These are phyloP conservation scores for Lasiodiplodia hormozganensis DNA, from an alignment of 2,329 filamentous ascomycete species.

Conservation along the genomic window DNA sequence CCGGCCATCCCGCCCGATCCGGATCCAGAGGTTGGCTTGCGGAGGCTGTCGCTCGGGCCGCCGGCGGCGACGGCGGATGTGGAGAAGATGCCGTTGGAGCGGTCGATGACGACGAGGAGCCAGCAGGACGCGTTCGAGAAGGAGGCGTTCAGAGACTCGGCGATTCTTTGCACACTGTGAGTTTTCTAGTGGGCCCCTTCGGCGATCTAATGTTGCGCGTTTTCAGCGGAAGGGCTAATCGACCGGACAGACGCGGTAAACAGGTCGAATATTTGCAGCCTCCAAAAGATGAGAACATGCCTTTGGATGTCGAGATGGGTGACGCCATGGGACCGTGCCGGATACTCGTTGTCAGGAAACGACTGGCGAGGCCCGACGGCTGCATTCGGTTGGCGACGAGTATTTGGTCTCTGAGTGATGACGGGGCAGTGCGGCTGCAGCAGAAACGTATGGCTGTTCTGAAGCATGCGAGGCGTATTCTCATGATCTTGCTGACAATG, in stretches of 20 bases:
- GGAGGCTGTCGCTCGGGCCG: slow-evolving; percentile 6
- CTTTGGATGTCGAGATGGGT: slow-evolving; percentile 50
- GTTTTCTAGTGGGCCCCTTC: slow-evolving; percentile 25
- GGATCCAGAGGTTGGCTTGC: slow-evolving; percentile 13
- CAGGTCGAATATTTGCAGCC: slow-evolving; percentile 51
- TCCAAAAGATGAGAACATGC: slow-evolving; percentile 42
- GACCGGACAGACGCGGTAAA: slow-evolving; percentile 41
- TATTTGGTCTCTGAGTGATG: slow-evolving; percentile 54
- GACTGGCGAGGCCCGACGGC: slow-evolving; percentile 45
- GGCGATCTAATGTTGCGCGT: neutral
- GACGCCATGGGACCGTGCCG: slow-evolving; percentile 48
- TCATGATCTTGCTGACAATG: neutral
- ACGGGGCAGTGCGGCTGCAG: slow-evolving; percentile 51
- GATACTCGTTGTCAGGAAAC: slow-evolving; percentile 53
- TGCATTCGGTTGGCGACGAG: slow-evolving; percentile 50
- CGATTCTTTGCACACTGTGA: slow-evolving; percentile 54
- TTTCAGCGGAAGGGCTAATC: neutral
- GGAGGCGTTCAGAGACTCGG: slow-evolving; percentile 52
- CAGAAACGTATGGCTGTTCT: slow-evolving; percentile 41
- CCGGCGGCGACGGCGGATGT: neutral
- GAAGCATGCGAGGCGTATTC: neutral
- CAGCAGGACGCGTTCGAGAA: slow-evolving; percentile 49
- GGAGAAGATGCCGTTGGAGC: slow-evolving; percentile 19
- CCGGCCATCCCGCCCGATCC: slow-evolving; percentile 35
- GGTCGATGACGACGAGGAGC: slow-evolving; percentile 39